phyloP scores from a whole-genome alignment of 257 asterid genomes.

The Rehmannia glutinosa region DNA sequence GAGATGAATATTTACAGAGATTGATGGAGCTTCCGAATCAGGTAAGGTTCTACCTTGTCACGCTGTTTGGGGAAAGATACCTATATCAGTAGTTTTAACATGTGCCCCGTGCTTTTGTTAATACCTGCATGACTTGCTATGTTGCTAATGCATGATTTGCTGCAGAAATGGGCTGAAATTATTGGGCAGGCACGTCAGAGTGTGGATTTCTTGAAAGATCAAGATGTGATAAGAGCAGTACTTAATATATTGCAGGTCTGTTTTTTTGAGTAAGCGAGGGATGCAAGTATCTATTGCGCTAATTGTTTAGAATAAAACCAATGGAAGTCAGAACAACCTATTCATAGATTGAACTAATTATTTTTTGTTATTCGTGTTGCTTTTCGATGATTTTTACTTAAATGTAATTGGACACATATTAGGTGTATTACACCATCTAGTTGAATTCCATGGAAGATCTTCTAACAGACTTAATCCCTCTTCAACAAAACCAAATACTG shows the following conservation, averaged over 20 bases:
- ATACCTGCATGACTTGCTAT: neutral
- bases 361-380: too few relatives aligned
- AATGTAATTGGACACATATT: neutral
- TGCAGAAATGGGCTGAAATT: conserved; percentile 96
- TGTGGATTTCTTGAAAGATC: conserved; percentile 87
- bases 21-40: conserved; percentile 96
- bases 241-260: conserved; percentile 94
- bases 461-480: neutral
- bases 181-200: conserved; percentile 90
- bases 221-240: conserved; percentile 83
- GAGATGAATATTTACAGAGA: conserved; percentile 88
- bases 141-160: conserved; percentile 26
- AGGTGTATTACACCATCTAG: neutral
- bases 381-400: too few relatives aligned
- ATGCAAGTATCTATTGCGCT: neutral
- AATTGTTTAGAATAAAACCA: too few relatives aligned
- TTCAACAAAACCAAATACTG: neutral
- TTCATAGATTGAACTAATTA: too few relatives aligned
- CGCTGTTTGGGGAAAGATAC: conserved; percentile 7
- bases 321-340: too few relatives aligned
- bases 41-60: conserved; percentile 31
- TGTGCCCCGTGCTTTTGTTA: neutral
- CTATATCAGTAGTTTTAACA: neutral
- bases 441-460: neutral
- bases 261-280: conserved; percentile 10